Evolutionary conservation across 345 rosid genomes (phyloP).

Genomic region (Citrus hindsii): DNA sequence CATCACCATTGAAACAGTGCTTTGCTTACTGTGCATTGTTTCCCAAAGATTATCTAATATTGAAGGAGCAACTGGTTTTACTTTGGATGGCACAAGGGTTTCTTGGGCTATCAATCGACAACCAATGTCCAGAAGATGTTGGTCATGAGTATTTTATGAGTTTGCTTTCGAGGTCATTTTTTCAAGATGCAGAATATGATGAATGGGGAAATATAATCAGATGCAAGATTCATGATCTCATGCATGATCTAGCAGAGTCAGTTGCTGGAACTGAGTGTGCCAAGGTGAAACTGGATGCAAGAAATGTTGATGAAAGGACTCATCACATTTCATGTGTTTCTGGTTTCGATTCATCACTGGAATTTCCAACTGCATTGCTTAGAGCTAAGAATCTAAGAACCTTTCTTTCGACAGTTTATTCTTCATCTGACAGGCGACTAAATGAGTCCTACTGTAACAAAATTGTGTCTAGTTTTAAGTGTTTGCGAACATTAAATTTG

Average conservation of each 20-base stretch:
- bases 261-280: not conserved
- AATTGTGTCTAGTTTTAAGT: not conserved
- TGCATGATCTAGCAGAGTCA: not conserved
- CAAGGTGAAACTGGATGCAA: constrained; percentile 11
- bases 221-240: constrained; percentile 22
- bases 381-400: not conserved
- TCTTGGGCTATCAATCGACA: not conserved
- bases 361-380: not conserved
- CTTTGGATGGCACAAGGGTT: constrained; percentile 29
- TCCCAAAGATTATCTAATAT: constrained; percentile 23
- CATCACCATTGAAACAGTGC: constrained; percentile 35
- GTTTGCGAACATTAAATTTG: constrained; percentile 4
- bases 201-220: not conserved
- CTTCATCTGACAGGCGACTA: too few species aligned
- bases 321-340: constrained; percentile 9
- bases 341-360: not conserved
- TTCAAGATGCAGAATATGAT: constrained; percentile 13
- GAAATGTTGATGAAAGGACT: not conserved
- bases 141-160: constrained; percentile 12
- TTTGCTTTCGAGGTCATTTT: constrained; percentile 2
- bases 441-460: not conserved
- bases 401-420: not conserved
- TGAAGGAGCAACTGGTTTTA: constrained; percentile 8
- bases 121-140: not conserved
- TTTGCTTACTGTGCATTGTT: constrained; percentile 37